Evolutionary conservation across 2,329 filamentous ascomycete genomes (phyloP).

Genomic region (Emmonsia crescens): DNA sequence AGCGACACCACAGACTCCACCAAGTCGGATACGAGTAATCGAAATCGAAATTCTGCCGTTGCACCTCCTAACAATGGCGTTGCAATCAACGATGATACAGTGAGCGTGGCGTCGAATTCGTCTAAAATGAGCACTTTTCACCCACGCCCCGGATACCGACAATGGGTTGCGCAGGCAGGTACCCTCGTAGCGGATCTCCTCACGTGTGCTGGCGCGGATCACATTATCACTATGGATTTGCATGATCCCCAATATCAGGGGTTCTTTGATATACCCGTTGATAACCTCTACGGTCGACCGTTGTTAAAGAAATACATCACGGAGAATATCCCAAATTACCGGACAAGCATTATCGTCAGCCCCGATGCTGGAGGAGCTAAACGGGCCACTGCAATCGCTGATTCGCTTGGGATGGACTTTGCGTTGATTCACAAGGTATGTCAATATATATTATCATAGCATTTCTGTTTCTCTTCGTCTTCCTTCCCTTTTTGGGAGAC

Average conservation of each 20-base stretch:
- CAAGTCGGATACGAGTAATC: slow-evolving; percentile 22
- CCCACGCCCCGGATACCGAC: slow-evolving; percentile 86
- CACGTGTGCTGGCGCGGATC: slow-evolving; percentile 90
- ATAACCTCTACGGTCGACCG: slow-evolving; percentile 72
- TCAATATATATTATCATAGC: slow-evolving; percentile 9
- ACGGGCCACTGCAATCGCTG: slow-evolving; percentile 87
- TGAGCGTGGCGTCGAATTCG: slow-evolving; percentile 42
- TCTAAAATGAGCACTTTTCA: slow-evolving; percentile 54
- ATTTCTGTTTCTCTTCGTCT: neutral
- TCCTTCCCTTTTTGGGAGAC: neutral
- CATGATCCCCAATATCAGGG: slow-evolving; percentile 96
- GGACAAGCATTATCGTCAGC: slow-evolving; percentile 82
- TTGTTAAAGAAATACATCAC: slow-evolving; percentile 56
- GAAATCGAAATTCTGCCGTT: slow-evolving; percentile 12
- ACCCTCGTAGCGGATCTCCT: slow-evolving; percentile 89
- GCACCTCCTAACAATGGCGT: slow-evolving; percentile 39
- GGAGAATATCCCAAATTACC: slow-evolving; percentile 72
- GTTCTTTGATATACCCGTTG: slow-evolving; percentile 97
- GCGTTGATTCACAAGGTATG: slow-evolving; percentile 93
- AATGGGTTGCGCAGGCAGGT: slow-evolving; percentile 96
- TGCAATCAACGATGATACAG: slow-evolving; percentile 52
- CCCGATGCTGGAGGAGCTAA: slow-evolving; percentile 96
- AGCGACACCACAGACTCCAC: slow-evolving; percentile 30
- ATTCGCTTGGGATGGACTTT: slow-evolving; percentile 87
- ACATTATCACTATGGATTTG: slow-evolving; percentile 95